phyloP scores from a whole-genome alignment of 371 early-diverging fungal genomes.

The Choanephora cucurbitarum region DNA sequence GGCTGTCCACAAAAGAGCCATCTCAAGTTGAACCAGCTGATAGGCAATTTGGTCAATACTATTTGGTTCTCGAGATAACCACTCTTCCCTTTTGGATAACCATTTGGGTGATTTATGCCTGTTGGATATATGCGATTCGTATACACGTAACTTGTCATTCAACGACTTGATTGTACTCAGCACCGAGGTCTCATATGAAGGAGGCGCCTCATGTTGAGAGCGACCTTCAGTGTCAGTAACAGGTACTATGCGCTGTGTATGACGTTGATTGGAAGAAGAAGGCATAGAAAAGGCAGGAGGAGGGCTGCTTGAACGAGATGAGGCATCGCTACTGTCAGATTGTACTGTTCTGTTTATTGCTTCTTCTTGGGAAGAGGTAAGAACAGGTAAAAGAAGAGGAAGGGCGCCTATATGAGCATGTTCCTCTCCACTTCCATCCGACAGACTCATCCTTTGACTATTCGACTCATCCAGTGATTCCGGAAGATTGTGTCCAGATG shows the following conservation, averaged over 20 bases:
- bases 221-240: no score
- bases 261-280: conserved; percentile 7
- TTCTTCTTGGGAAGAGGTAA: neutral
- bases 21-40: conserved; percentile 50
- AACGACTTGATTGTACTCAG: conserved; percentile 41
- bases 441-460: neutral
- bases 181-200: conserved; percentile 52
- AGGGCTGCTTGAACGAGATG: conserved; percentile 23
- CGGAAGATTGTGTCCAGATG: neutral
- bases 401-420: neutral
- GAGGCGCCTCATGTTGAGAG: conserved; percentile 33
- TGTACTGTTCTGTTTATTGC: no score
- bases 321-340: neutral
- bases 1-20: conserved; percentile 52
- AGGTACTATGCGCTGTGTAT: neutral
- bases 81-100: conserved; percentile 38
- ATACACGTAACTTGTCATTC: conserved; percentile 33
- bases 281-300: conserved; percentile 34
- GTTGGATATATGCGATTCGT: conserved; percentile 46
- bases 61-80: conserved; percentile 38
- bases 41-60: conserved; percentile 49
- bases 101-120: conserved; percentile 54
- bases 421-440: neutral
- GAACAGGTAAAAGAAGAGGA: neutral
- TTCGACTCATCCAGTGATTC: neutral